Base-by-base conservation (phyloP, 2,329 filamentous ascomycete genomes). In the Cytospora piceicola region DNA sequence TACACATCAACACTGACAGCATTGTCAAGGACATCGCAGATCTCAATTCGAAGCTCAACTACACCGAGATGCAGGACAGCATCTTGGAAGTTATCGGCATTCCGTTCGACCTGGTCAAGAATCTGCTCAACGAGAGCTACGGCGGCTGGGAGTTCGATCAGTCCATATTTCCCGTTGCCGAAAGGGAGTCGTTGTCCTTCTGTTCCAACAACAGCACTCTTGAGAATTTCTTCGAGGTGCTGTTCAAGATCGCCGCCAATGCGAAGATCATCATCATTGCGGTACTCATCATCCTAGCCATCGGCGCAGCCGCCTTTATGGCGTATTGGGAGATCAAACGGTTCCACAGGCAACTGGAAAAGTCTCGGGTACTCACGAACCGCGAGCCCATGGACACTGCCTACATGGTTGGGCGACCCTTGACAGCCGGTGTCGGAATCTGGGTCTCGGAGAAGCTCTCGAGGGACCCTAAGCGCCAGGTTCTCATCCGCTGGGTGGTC, bases 131-230 rank as follows among this genome's bases (percentile, higher is more conserved):
- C 70, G 79, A 88, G 17, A 88, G 84, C 39, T 85, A 95, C 72
- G 85, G 87, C 58, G 84, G 81, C 68, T 98, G 93, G 81, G 84
- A 82, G 36, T 96, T 98, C 75, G 88, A 97, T 74, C 84, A 88
- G 20, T 85, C 86, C 15, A 78, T 90, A 12, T 94, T 99, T 71
- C 93, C 94, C 0, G 84, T 97, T 3, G 93, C 95, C 1, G 80
- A 89, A 71, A 97, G 96, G 80, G 85, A 96, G 76, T 81, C 88
- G 46, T 82, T 99, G 61, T 89, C 85, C 0, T 98, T 99, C 80
- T 99, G 95, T 81, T 92, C 92, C 52, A 88, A 93, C 74, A 93
- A 95, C 78, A 85, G 92, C 70, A 88, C 86, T 36, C 90, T 99
- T 77, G 88, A 89, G 73, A 83, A 88, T 69, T 98, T 98, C 81